Conservation (phyloP, 2,329 filamentous ascomycete genomes). For the Fusarium phyllophilum region DNA sequence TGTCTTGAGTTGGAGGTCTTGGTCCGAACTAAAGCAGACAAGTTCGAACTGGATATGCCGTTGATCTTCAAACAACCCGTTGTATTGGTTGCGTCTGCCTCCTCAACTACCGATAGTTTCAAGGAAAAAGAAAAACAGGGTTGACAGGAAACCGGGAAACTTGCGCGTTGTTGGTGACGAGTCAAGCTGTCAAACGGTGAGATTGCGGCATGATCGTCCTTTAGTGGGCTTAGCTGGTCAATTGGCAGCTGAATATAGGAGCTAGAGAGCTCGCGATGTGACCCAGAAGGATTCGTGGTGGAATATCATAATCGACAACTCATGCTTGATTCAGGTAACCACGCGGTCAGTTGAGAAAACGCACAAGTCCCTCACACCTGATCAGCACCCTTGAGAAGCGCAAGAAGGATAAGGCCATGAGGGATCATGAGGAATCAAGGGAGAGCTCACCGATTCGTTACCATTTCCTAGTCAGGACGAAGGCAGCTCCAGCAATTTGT, state of each 20-base stretch:
- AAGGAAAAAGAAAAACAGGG: slow-evolving; percentile 11
- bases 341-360: not conserved
- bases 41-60: not conserved
- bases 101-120: slow-evolving; percentile 19
- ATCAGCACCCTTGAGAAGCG: not conserved
- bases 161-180: slow-evolving; percentile 12
- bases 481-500: not conserved
- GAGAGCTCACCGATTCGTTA: not conserved
- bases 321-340: slow-evolving; percentile 2
- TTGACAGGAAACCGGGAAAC: slow-evolving; percentile 20
- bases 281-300: slow-evolving; percentile 5
- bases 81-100: not conserved
- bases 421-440: not conserved
- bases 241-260: slow-evolving; percentile 16
- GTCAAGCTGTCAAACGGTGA: slow-evolving; percentile 34
- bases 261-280: slow-evolving; percentile 25
- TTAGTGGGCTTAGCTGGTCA: slow-evolving; percentile 1
- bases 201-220: slow-evolving; percentile 23
- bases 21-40: not conserved
- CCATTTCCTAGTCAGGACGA: not conserved
- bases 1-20: not conserved
- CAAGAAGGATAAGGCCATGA: not conserved
- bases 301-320: slow-evolving; percentile 23
- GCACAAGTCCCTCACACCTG: not conserved
- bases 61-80: not conserved